Evolutionary conservation across 2,329 filamentous ascomycete genomes (phyloP).

Genomic region (Aspergillus bombycis): DNA sequence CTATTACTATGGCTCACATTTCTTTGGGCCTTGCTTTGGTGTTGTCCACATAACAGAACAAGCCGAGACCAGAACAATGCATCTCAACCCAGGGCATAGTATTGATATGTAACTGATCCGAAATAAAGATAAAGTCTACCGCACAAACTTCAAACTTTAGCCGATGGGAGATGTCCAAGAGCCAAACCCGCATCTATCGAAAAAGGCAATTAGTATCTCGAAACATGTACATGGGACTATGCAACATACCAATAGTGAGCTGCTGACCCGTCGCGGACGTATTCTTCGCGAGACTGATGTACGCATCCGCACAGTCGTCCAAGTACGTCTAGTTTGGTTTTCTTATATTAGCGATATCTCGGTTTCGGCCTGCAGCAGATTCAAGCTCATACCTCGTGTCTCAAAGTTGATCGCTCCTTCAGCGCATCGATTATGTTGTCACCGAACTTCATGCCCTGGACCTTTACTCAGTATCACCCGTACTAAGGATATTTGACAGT

Average conservation of each 20-base stretch:
- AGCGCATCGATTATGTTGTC: background rate
- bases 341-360: background rate
- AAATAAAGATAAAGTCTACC: background rate
- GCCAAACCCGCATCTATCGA: background rate
- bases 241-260: conserved; percentile 1
- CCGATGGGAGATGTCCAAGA: background rate
- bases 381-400: background rate
- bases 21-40: background rate
- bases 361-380: no score
- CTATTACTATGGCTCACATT: background rate
- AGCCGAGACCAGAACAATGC: background rate
- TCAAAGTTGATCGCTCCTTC: background rate
- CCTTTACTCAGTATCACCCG: background rate
- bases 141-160: background rate
- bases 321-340: background rate
- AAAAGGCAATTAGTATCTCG: background rate
- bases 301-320: conserved; percentile 2
- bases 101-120: background rate
- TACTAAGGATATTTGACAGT: background rate
- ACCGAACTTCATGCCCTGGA: background rate
- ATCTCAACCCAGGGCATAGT: background rate
- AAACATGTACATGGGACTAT: no score
- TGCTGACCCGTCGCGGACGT: background rate
- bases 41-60: background rate
- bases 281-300: conserved; percentile 2